phyloP scores from a whole-genome alignment of 1,139 yeast genomes.

The Geotrichum siamense region DNA sequence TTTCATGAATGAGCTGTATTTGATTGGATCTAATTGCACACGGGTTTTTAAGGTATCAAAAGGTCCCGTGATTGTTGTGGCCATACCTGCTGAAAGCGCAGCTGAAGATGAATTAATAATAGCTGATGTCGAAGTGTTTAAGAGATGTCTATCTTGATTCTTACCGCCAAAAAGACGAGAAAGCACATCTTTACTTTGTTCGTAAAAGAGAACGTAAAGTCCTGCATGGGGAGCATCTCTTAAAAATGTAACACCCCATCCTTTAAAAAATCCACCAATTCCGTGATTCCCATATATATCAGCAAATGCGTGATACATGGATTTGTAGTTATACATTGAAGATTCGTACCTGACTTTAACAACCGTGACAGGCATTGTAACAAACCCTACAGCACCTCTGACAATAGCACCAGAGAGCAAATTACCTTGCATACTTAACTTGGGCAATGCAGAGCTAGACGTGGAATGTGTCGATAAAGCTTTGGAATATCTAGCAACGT shows the following conservation, averaged over 20 bases:
- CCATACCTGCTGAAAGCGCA: conserved; percentile 62
- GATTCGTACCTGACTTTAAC: conserved; percentile 79
- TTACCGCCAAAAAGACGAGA: conserved; percentile 20
- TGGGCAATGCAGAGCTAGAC: conserved; percentile 48
- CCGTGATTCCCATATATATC: conserved; percentile 51
- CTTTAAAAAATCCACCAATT: conserved; percentile 67
- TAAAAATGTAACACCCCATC: conserved; percentile 79
- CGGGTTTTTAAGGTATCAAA: conserved; percentile 92
- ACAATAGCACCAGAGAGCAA: conserved; percentile 70
- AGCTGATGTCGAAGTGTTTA: conserved; percentile 41
- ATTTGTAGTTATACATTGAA: conserved; percentile 59
- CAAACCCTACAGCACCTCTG: conserved; percentile 72
- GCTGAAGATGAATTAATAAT: conserved; percentile 66
- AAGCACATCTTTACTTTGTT: conserved; percentile 52
- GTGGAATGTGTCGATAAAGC: background rate
- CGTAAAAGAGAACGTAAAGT: conserved; percentile 76
- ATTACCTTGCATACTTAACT: conserved; percentile 62
- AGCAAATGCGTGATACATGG: conserved; percentile 54
- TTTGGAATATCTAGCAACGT: conserved; percentile 36
- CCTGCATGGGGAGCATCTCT: conserved; percentile 98
- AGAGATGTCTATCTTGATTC: background rate
- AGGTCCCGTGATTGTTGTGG: conserved; percentile 88
- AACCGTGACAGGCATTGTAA: conserved; percentile 98
- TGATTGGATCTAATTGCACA: conserved; percentile 60
- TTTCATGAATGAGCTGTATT: conserved; percentile 38